Evolutionary conservation across 345 rosid genomes (phyloP), one percentile per base, ranked within the genome.

Genomic region (Fremontodendron californicum): DNA sequence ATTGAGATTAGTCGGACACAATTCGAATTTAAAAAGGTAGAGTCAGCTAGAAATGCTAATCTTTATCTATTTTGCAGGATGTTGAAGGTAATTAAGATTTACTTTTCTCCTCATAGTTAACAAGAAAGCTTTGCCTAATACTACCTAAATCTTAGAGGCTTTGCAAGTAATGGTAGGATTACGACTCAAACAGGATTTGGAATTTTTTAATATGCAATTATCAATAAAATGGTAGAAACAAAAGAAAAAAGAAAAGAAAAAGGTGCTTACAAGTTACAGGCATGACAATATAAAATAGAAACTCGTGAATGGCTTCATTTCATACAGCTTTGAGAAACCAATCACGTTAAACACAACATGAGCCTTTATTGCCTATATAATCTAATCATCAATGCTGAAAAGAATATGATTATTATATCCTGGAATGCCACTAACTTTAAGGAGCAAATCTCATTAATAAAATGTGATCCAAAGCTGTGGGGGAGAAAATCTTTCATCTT

Each of bases 401-500:
- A 9, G 2, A 1, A 23, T 10, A 10, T 23, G 10, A 39, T 66
- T 25, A 65, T 19, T 3, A 16, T 33, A 37, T 6, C 4, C 0
- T 62, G 42, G 19, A 29, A 62, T 15, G 42, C 19, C 9, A 37
- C 37, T 25, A 25, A 33, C 27, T 9, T 21, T 40, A 19, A 66
- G 29, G 7, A 40, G 51, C 49, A 66, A 66, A 66, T 66, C 51
- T 40, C 51, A 40, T 66, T 66, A 42, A 67, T 12, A 42, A 21
- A 42, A 23, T 43, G 3, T 67, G 72, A 67, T 72, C 63, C 75
- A 18, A 49, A 72, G 62, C 33, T 51, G 31, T 46, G 35, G 75
- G 61, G 27, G 5, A 2, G 18, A 45, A 25, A 25, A 21, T n/a
- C 15, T 8, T 19, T 27, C 25, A 11, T 39, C 15, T 66, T 68